Base-by-base conservation (phyloP, 2,329 filamentous ascomycete genomes). In the Alternaria burnsii region DNA sequence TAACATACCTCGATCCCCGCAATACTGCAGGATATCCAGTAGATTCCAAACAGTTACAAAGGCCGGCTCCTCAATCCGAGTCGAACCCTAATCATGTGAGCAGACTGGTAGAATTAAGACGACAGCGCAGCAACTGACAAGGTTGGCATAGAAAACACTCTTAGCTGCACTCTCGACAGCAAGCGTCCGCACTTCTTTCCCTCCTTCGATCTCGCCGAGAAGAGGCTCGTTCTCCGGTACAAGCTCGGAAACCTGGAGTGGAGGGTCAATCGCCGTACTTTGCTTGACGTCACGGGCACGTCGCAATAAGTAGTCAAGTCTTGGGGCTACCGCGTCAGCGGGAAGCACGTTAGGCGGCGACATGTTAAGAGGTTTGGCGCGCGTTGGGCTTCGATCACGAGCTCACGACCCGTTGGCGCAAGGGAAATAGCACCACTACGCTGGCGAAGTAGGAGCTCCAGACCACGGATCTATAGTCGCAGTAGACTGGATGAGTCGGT, bases 1-100 rank as follows among this genome's bases (percentile, higher is more conserved):
- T 28, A 75, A 42, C 81, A 85, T 85, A 83, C 90, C 91, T 75
- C 89, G 87, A 74, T 97, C 94, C 61, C 93, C 94, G 62, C 97
- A 88, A 38, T 96, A 89, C 1, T 91, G 90, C n/a, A 97, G 84
- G 42, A 98, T 88, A 75, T 99, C 96, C 58, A 99, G 87, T 5
- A 99, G 84, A 74, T 97, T 95, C 94, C 94, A 99, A 65, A 98
- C 87, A 61, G 88, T 86, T 51, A 93, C 89, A 72, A 97, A 97
- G 1, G 87, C 84, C 42, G 92, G 88, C 26, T 91, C 88, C 38
- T 93, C 86, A 69, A 97, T 97, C 9, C 87, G 83, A 12, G 87
- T 93, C 40, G 87, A 87, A 43, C 91, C 89, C 91, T 94, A 42
- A 6, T 30, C 16, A 42, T 47, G 59, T 76, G 20, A 76, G 69